A percentile compares a stretch with the other conserved stretches of the same genome.
These are phyloP conservation scores for Rhynchosporium secalis DNA, from an alignment of 2,329 filamentous ascomycete genomes.

Conservation along the genomic window DNA sequence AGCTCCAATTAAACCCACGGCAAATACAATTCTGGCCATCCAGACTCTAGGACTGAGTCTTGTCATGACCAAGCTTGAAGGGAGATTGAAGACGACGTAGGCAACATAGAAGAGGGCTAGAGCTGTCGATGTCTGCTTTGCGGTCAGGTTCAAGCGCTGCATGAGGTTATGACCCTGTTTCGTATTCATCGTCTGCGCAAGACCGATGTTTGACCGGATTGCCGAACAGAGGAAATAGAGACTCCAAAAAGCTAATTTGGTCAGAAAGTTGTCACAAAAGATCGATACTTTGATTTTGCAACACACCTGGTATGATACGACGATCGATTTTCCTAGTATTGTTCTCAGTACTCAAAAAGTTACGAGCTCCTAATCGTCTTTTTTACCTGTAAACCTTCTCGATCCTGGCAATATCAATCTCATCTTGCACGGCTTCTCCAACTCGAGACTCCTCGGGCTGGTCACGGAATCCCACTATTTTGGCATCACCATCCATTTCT, in stretches of 20 bases:
- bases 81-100: constrained; percentile 86
- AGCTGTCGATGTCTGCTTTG: constrained; percentile 79
- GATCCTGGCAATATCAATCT: constrained; percentile 36
- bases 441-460: constrained; percentile 19
- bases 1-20: constrained; percentile 79
- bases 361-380: background rate
- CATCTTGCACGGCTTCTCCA: constrained; percentile 20
- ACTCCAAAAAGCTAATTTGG: constrained; percentile 72
- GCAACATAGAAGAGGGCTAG: constrained; percentile 89
- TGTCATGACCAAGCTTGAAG: constrained; percentile 87
- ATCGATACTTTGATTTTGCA: background rate
- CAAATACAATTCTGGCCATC: constrained; percentile 90
- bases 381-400: constrained; percentile 43
- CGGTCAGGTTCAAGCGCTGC: constrained; percentile 65
- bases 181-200: constrained; percentile 92
- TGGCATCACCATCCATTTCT: constrained; percentile 26
- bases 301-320: constrained; percentile 53
- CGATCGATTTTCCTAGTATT: constrained; percentile 51
- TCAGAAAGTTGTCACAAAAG: constrained; percentile 12
- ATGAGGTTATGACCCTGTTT: constrained; percentile 71
- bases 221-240: constrained; percentile 92
- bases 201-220: constrained; percentile 86
- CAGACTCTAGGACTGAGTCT: constrained; percentile 80
- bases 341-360: background rate
- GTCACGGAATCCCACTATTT: constrained; percentile 19